Conservation (phyloP, 1,284 basidiomycete species). For the Tremellales sp. region DNA sequence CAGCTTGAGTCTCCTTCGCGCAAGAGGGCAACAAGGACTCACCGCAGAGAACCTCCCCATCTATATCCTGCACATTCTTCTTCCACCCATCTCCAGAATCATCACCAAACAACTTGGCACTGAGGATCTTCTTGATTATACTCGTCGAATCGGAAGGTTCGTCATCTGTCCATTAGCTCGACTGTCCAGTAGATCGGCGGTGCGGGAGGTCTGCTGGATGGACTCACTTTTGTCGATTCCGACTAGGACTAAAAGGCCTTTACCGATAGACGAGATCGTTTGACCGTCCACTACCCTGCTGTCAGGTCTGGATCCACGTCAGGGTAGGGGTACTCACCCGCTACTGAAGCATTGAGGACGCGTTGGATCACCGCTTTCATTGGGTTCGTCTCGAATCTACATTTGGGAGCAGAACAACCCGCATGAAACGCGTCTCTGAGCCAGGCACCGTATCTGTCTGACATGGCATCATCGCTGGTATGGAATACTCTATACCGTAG, state of each 20-base stretch:
- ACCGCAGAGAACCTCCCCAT: constrained; percentile 78
- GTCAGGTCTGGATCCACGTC: background rate
- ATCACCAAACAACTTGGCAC: constrained; percentile 68
- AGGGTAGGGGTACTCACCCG: constrained; percentile 22
- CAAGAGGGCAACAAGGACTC: constrained; percentile 10
- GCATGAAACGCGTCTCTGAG: too few species aligned
- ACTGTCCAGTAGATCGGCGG: background rate
- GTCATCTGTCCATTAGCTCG: constrained; percentile 59
- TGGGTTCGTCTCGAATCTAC: too few species aligned
- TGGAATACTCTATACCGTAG: too few species aligned
- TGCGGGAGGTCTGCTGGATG: background rate
- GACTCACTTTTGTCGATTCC: constrained; percentile 72
- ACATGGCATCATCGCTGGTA: too few species aligned
- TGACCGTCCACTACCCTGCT: constrained; percentile 39
- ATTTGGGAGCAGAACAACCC: too few species aligned
- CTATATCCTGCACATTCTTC: constrained; percentile 72
- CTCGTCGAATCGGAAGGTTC: constrained; percentile 63
- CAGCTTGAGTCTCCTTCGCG: background rate
- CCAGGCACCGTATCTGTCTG: too few species aligned
- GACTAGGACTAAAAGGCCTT: constrained; percentile 79
- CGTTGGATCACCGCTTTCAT: constrained; percentile 49
- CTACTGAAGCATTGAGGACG: constrained; percentile 43
- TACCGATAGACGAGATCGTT: constrained; percentile 68
- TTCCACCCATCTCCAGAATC: constrained; percentile 58
- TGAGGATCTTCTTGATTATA: constrained; percentile 74